Evolutionary conservation across 495 filamentous ascomycete species (phyloP), one percentile per base, ranked within the genome.

Genomic region (Penicillium dipodomyicola): DNA sequence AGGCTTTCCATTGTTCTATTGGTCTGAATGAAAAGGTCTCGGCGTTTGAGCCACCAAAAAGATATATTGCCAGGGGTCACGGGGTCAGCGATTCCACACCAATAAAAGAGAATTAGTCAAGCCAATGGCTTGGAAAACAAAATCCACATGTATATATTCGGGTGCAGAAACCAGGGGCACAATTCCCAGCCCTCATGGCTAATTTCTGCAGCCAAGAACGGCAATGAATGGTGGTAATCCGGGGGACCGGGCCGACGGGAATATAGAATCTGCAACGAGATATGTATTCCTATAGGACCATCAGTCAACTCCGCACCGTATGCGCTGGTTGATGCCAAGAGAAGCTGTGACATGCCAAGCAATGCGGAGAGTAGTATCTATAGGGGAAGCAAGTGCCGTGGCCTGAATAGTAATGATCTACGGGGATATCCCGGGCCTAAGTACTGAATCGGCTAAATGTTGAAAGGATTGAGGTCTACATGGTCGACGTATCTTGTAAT

Each of bases 321-420:
- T 37, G 14, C 22, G 37, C n/a, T 20, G 22, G 5, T 55, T 54
- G 19, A 49, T 58, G 55, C 55, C 54, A 61, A 61, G 59, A 20
- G 15, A 37, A 30, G 29, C 42, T 61, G 54, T 22, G 54, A 61
- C 58, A 8, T 56, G 62, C 62, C 54, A 61, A 64, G 59, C 42
- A 44, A 25, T 23, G 43, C 25, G 50, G 33, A 49, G 51, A 19
- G 40, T 35, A 20, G 14, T 15, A 19, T 33, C 35, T 49, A 27
- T 41, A 46, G 17, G 17, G 17, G 30, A 48, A 37, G 1, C 11
- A 40, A 42, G 17, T 32, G 30, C 62, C 62, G 62, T 64, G 62
- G 42, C 62, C 30, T 45, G 62, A 56, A 52, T 35, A 64, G 62
- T 53, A 64, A 58, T 58, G 62, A 64, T 64, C 62, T 52, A 52